Conservation (phyloP, 1,139 yeast species). For the Sugiyamaella paludigena region DNA sequence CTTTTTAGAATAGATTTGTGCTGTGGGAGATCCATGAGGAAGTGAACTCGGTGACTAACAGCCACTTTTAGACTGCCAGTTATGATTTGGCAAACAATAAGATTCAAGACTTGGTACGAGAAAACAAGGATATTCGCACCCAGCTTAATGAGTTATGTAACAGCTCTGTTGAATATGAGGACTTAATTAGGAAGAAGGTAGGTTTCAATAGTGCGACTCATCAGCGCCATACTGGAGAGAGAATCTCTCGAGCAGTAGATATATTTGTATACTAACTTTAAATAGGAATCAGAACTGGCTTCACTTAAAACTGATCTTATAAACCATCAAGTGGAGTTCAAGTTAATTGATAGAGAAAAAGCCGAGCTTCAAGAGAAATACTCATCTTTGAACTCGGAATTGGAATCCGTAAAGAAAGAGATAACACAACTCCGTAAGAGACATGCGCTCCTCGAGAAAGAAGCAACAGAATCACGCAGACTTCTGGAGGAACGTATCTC, state of each 20-base stretch:
- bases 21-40: background rate
- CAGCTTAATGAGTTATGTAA: conserved; percentile 41
- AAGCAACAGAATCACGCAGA: conserved; percentile 29
- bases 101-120: conserved; percentile 47
- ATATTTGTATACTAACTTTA: background rate
- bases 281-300: conserved; percentile 38
- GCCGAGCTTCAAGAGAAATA: conserved; percentile 23
- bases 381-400: conserved; percentile 20
- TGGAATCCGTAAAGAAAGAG: conserved; percentile 27
- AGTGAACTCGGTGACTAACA: conserved; percentile 1
- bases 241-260: no score
- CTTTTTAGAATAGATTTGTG: background rate
- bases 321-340: conserved; percentile 27
- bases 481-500: conserved; percentile 32
- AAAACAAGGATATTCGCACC: conserved; percentile 46
- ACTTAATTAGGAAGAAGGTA: conserved; percentile 38
- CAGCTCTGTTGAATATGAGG: conserved; percentile 41
- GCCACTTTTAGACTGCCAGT: conserved; percentile 30
- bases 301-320: conserved; percentile 30
- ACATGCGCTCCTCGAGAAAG: conserved; percentile 31
- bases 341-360: conserved; percentile 24
- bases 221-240: no score
- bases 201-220: background rate
- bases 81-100: conserved; percentile 42
- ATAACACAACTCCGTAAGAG: conserved; percentile 29